Conservation (phyloP, 2,329 filamentous ascomycete species). For the Mycosphaerelloides madeirae region DNA sequence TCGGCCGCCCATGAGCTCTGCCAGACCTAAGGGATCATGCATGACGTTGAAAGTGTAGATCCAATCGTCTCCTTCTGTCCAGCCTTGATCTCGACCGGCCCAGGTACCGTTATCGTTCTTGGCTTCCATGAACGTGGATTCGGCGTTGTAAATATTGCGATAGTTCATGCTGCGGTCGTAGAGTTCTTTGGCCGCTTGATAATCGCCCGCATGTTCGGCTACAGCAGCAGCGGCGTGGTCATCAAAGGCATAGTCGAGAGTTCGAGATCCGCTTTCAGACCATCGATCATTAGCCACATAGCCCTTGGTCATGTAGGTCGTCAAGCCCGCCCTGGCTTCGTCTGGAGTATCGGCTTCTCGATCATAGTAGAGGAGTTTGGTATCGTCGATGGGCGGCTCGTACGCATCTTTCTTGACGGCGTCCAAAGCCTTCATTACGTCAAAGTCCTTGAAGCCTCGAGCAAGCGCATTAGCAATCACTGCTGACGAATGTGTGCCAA, state of each 20-base stretch:
- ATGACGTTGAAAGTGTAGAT: conserved; percentile 50
- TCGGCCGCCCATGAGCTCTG: conserved; percentile 37
- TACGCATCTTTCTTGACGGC: conserved; percentile 45
- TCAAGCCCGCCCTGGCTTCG: conserved; percentile 45
- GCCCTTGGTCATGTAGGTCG: conserved; percentile 41
- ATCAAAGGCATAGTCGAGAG: conserved; percentile 47
- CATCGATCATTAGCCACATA: conserved; percentile 48
- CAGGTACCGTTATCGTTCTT: conserved; percentile 46
- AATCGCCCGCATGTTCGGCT: conserved; percentile 35
- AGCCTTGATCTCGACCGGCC: conserved; percentile 43
- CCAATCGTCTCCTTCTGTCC: conserved; percentile 49
- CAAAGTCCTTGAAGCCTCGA: conserved; percentile 41
- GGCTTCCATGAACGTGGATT: conserved; percentile 46
- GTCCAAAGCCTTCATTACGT: conserved; percentile 42
- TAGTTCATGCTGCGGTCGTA: conserved; percentile 40
- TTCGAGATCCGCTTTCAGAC: conserved; percentile 45
- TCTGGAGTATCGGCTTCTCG: conserved; percentile 44
- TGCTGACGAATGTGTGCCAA: conserved; percentile 46
- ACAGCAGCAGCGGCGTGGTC: conserved; percentile 44
- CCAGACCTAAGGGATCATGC: conserved; percentile 43
- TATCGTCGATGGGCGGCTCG: conserved; percentile 42
- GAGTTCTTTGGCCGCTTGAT: conserved; percentile 31
- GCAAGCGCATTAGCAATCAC: conserved; percentile 46
- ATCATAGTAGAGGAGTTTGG: conserved; percentile 44
- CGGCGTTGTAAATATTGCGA: conserved; percentile 39